phyloP scores from a whole-genome alignment of 148 eudicot genomes.

The Rhododendron simsii region DNA sequence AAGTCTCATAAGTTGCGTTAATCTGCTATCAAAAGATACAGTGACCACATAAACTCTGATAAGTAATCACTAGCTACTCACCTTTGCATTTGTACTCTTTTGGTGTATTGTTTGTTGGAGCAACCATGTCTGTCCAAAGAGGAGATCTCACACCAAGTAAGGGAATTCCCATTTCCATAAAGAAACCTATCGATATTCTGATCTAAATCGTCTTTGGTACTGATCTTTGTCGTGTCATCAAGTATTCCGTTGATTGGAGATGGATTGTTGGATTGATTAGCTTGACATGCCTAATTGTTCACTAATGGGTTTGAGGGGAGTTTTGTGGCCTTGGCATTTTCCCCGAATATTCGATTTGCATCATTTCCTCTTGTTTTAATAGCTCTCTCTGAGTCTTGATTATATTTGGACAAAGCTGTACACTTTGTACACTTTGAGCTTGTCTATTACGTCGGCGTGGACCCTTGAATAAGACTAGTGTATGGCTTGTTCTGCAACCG shows the following conservation, averaged over 20 bases:
- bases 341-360: not conserved
- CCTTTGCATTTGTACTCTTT: not conserved
- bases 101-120: not conserved
- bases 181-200: not conserved
- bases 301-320: not conserved
- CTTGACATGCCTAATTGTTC: not conserved
- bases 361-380: not conserved
- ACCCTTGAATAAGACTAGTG: not conserved
- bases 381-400: not conserved
- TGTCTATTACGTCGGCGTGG: not conserved
- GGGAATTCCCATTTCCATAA: not conserved
- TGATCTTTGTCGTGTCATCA: not conserved
- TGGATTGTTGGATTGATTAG: not conserved
- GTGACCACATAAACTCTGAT: not conserved
- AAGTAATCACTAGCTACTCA: not conserved
- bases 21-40: not conserved
- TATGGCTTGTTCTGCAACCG: not conserved
- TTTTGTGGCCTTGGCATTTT: not conserved
- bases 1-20: not conserved
- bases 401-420: not conserved
- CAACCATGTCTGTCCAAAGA: not conserved
- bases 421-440: not conserved
- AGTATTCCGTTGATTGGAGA: not conserved
- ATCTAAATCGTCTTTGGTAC: not conserved
- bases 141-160: not conserved